Evolutionary conservation across 108 stramenopile genomes (phyloP).

Genomic region (Tribonema minus): DNA sequence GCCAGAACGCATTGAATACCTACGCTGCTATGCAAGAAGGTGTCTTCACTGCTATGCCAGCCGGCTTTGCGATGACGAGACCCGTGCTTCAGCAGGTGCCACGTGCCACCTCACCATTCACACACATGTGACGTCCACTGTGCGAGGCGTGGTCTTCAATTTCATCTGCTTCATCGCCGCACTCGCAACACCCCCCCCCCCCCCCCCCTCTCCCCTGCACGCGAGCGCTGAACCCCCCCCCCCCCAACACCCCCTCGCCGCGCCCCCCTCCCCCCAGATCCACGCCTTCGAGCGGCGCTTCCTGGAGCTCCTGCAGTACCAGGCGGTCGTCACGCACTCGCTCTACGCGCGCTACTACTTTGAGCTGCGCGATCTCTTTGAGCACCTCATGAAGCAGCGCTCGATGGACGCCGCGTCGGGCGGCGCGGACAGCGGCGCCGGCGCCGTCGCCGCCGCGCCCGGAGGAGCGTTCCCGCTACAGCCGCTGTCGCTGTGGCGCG

Average conservation of each 20-base stretch:
- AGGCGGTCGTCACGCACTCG: constrained; percentile 10
- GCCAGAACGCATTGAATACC: too few species aligned
- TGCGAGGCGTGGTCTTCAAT: too few species aligned
- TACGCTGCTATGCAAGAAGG: too few species aligned
- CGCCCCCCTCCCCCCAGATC: background rate
- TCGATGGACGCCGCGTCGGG: background rate
- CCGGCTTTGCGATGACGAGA: too few species aligned
- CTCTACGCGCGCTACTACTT: constrained; percentile 45
- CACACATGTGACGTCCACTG: too few species aligned
- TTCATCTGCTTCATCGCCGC: too few species aligned
- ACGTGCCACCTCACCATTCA: too few species aligned
- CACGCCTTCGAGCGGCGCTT: constrained; percentile 25
- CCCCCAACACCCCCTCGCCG: background rate
- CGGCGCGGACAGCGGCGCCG: background rate
- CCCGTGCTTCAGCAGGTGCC: too few species aligned
- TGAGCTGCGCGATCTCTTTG: constrained; percentile 35
- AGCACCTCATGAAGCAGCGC: background rate
- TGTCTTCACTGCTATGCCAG: too few species aligned
- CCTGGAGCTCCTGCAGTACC: constrained; percentile 30
- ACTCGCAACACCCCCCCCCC: too few species aligned
- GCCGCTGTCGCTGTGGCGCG: constrained; percentile 4
- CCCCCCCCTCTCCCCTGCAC: too few species aligned
- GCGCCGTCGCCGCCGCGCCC: background rate
- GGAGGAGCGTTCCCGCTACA: background rate
- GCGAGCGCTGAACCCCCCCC: too few species aligned